Percentiles rank a stretch among this genome's conserved stretches.
phyloP scores from a whole-genome alignment of 2,329 filamentous ascomycete genomes.

The Colletotrichum spinosum region DNA sequence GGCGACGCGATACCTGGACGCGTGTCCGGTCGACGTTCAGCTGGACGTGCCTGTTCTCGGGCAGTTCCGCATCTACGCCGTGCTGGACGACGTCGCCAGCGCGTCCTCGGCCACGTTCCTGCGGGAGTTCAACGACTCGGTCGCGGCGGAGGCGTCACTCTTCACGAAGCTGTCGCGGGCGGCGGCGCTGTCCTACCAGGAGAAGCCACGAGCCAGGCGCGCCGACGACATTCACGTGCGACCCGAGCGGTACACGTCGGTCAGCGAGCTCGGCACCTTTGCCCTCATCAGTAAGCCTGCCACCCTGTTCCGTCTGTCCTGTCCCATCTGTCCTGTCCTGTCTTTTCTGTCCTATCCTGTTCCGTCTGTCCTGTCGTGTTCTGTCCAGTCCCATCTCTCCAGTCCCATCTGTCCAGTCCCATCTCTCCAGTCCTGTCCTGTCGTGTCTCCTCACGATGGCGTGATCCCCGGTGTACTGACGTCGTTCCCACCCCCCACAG shows the following conservation, averaged over 20 bases:
- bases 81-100: constrained; percentile 69
- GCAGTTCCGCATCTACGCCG: constrained; percentile 80
- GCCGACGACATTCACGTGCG: constrained; percentile 75
- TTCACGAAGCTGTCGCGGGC: constrained; percentile 68
- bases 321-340: not conserved
- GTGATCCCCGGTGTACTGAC: not conserved
- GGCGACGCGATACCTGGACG: constrained; percentile 79
- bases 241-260: constrained; percentile 74
- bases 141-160: constrained; percentile 63
- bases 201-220: constrained; percentile 59
- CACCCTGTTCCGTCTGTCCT: too few relatives aligned
- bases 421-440: too few relatives aligned
- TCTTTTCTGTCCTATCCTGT: too few relatives aligned
- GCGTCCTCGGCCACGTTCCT: constrained; percentile 65
- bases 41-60: constrained; percentile 81
- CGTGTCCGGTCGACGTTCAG: constrained; percentile 81
- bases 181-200: constrained; percentile 70
- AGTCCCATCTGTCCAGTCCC: not conserved
- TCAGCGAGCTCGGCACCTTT: constrained; percentile 70
- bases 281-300: constrained; percentile 70
- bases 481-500: constrained; percentile 41
- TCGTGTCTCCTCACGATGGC: too few relatives aligned
- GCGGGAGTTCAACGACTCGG: constrained; percentile 64
- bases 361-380: too few relatives aligned
- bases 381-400: too few relatives aligned